Evolutionary conservation across 352 stramenopile species (phyloP).

Genomic region (Globisporangium lucens): DNA sequence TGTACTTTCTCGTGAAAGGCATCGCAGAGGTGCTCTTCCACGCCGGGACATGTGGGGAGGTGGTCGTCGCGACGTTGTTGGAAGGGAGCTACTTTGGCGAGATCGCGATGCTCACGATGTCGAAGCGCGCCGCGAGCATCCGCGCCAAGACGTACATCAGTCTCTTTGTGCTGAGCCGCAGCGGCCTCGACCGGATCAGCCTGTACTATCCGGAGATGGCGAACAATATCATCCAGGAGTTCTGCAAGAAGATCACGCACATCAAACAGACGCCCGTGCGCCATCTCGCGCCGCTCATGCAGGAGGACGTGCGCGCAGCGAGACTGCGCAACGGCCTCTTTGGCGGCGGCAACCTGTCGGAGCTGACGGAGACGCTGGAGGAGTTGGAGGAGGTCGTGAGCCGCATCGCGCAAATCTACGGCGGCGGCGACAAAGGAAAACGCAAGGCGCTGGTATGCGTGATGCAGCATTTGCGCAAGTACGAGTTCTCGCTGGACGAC

Average conservation of each 20-base stretch:
- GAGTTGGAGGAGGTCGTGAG: conserved; percentile 54
- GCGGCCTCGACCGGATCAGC: conserved; percentile 67
- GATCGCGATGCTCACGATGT: conserved; percentile 79
- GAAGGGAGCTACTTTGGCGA: conserved; percentile 82
- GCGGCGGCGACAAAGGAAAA: conserved; percentile 65
- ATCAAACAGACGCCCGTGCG: conserved; percentile 58
- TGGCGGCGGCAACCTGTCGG: conserved; percentile 19
- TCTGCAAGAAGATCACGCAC: conserved; percentile 77
- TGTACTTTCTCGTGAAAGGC: conserved; percentile 84
- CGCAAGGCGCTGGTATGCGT: conserved; percentile 67
- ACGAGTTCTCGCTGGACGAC: conserved; percentile 78
- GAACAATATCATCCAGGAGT: conserved; percentile 67
- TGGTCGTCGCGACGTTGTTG: conserved; percentile 55
- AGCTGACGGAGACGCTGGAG: conserved; percentile 48
- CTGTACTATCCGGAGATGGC: conserved; percentile 81
- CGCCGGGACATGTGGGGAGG: conserved; percentile 44
- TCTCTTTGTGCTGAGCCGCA: conserved; percentile 70
- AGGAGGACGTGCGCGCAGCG: conserved; percentile 39
- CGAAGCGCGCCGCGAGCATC: conserved; percentile 74
- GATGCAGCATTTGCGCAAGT: conserved; percentile 79
- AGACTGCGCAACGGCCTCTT: conserved; percentile 30
- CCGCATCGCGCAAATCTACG: conserved; percentile 63
- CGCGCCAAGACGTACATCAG: conserved; percentile 79
- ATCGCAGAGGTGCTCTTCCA: conserved; percentile 70
- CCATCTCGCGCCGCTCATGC: conserved; percentile 30